Percentiles rank a stretch among this genome's conserved stretches.
Conservation (phyloP, 371 early-diverging fungal genomes). For the Funneliformis caledonium region DNA sequence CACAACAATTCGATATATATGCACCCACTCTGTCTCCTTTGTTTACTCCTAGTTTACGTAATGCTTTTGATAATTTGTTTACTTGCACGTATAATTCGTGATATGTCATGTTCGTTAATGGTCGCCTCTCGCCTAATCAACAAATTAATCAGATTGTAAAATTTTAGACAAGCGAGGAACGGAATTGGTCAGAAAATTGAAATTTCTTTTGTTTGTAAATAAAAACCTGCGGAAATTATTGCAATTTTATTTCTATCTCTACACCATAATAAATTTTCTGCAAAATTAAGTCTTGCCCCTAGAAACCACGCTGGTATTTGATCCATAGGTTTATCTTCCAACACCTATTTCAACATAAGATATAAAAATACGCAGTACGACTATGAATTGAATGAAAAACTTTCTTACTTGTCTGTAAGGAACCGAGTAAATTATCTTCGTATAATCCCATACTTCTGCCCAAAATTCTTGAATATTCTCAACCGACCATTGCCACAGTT, state of each 20-base stretch:
- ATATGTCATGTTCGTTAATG: conserved; percentile 62
- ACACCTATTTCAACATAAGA: conserved; percentile 53
- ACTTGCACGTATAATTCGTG: conserved; percentile 78
- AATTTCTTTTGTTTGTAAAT: background rate
- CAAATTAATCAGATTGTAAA: background rate
- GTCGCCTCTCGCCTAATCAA: conserved; percentile 23
- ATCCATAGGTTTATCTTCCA: conserved; percentile 74
- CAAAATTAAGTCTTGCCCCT: conserved; percentile 86
- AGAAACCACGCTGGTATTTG: conserved; percentile 90
- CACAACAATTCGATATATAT: conserved; percentile 90
- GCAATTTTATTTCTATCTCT: conserved; percentile 68
- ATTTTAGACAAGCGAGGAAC: background rate
- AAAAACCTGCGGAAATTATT: conserved; percentile 72
- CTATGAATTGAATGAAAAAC: background rate
- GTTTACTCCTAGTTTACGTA: conserved; percentile 71
- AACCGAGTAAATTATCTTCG: conserved; percentile 64
- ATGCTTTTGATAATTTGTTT: conserved; percentile 70
- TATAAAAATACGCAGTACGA: background rate
- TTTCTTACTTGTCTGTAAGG: conserved; percentile 52
- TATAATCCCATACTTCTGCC: conserved; percentile 88
- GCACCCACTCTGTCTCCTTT: conserved; percentile 92
- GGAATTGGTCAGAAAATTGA: background rate
- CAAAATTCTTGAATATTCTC: conserved; percentile 78
- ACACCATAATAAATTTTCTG: conserved; percentile 87
- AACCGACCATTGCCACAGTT: conserved; percentile 87